Percentiles rank a stretch among this genome's conserved stretches.
These are phyloP conservation scores for Acrodontium crateriforme DNA, from an alignment of 2,329 filamentous ascomycete genomes.

Conservation along the genomic window DNA sequence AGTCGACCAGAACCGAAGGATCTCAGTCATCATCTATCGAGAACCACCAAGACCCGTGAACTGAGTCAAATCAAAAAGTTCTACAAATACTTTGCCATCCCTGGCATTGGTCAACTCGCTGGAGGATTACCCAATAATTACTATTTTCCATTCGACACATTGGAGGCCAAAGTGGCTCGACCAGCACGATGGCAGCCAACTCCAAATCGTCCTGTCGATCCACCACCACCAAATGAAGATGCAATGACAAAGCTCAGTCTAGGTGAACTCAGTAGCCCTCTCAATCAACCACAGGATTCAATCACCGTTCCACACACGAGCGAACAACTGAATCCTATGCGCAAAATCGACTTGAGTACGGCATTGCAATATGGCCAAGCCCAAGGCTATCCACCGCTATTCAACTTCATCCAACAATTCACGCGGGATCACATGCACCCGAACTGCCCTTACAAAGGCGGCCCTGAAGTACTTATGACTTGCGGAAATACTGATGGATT, in stretches of 20 bases:
- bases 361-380: conserved; percentile 81
- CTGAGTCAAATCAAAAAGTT: conserved; percentile 62
- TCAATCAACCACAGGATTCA: conserved; percentile 22
- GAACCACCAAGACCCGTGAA: conserved; percentile 49
- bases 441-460: conserved; percentile 61
- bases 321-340: conserved; percentile 41
- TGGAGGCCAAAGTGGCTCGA: conserved; percentile 66
- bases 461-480: conserved; percentile 65
- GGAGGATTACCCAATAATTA: conserved; percentile 60
- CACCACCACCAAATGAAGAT: conserved; percentile 26
- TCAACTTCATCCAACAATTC: conserved; percentile 68
- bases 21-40: conserved; percentile 65
- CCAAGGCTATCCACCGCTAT: conserved; percentile 66
- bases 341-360: conserved; percentile 66
- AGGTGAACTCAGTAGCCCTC: conserved; percentile 14
- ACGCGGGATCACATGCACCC: conserved; percentile 64
- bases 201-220: conserved; percentile 45
- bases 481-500: conserved; percentile 80
- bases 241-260: conserved; percentile 8
- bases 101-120: conserved; percentile 47
- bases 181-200: conserved; percentile 62
- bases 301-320: conserved; percentile 61
- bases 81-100: conserved; percentile 68
- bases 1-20: conserved; percentile 45
- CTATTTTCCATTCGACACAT: conserved; percentile 82